Evolutionary conservation across 2,329 filamentous ascomycete species (phyloP), one percentile per base, ranked within the genome.

Genomic region (Microdochium bolleyi): DNA sequence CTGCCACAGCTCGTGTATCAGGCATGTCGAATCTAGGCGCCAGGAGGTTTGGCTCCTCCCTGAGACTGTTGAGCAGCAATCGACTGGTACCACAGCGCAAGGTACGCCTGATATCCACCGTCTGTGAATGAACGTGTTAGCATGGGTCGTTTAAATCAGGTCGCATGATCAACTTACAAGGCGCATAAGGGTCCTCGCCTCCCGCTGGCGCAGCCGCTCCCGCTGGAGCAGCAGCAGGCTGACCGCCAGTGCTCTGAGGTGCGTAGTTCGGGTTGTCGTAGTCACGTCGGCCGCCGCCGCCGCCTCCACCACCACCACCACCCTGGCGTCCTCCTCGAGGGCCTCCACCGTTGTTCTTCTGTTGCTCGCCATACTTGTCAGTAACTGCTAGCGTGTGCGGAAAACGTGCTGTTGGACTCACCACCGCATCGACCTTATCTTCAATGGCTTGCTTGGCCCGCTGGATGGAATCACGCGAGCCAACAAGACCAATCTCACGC

Each of bases 391-490:
- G n/a, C n/a, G 24, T 46, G 5, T 21, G 24, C 8, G 16, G 13
- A 22, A 3, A 48, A 38, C 22, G 14, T 8, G 21, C 11, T 9
- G 27, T 49, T 22, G 14, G 24, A 80, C 86, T 72, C 81, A 92
- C 85, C 67, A 92, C 89, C 64, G 89, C 87, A 56, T 95, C 89
- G 49, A 96, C 89, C 72, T 96, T 96, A 60, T 95, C 91, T 67
- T 90, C 88, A 56, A 96, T 95, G 46, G 89, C 88, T 61, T 77
- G 77, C 73, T 95, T 95, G 34, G 92, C 92, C 58, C 83, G 82
- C 51, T 83, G 82, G 64, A 96, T 94, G 52, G 88, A 84, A 61
- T 89, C 85, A 48, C 82, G 81, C 37, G 80, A 82, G 57, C 91
- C 92, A 57, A 94, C 87, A 48, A 96, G 78, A 48, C 88, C 89